Conservation (phyloP, 78 protist genomes). For the Cyanophora paradoxa region DNA sequence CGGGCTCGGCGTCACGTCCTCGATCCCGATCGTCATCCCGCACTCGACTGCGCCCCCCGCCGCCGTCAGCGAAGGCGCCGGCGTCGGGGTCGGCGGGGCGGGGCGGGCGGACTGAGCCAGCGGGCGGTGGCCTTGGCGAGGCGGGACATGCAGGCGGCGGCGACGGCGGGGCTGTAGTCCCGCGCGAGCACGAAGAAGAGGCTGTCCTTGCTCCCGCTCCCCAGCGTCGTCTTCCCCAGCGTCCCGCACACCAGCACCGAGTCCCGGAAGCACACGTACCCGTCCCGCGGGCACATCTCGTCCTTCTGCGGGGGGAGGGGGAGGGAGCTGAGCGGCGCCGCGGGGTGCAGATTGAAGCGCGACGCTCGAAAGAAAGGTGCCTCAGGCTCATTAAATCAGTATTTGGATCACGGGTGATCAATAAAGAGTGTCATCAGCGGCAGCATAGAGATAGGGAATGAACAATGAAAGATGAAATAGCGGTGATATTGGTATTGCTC, state of each 20-base stretch:
- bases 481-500: too few relatives aligned
- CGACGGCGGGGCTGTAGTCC: constrained; percentile 44
- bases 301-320: neutral
- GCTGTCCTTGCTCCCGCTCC: constrained; percentile 67
- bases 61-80: too few relatives aligned
- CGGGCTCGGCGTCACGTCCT: constrained; percentile 84
- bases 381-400: too few relatives aligned
- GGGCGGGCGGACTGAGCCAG: constrained; percentile 6
- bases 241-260: constrained; percentile 81
- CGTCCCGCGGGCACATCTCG: constrained; percentile 83
- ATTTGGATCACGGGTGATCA: too few relatives aligned
- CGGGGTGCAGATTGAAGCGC: neutral
- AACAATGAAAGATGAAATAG: too few relatives aligned
- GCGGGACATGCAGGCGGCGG: constrained; percentile 86
- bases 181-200: constrained; percentile 80
- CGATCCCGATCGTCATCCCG: constrained; percentile 44
- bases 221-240: constrained; percentile 62
- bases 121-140: constrained; percentile 71
- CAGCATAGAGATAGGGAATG: too few relatives aligned
- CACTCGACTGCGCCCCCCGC: too few relatives aligned
- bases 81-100: too few relatives aligned
- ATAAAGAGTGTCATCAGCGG: too few relatives aligned
- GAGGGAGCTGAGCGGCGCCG: neutral
- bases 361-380: too few relatives aligned
- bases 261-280: constrained; percentile 67